Conservation (phyloP, 177 flowering plant genomes). For the Vitis hybrid region DNA sequence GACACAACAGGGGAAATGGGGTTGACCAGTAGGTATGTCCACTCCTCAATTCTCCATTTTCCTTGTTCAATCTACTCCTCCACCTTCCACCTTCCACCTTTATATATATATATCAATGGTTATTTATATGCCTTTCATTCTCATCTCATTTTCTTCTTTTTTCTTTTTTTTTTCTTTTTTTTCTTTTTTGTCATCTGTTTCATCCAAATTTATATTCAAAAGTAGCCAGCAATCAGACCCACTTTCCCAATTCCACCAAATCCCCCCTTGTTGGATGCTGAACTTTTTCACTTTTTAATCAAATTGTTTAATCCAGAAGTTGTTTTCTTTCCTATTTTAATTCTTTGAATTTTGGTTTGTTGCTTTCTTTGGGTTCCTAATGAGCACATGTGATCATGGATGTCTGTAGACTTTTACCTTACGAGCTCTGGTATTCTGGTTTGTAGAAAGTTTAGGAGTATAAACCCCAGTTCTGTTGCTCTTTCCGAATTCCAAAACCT, state of each 20-base stretch:
- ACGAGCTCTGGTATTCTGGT: not conserved
- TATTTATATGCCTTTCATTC: not conserved
- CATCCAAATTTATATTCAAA: not conserved
- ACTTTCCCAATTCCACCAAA: not conserved
- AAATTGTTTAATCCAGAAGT: not conserved
- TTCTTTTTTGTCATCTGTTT: too few species aligned
- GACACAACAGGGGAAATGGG: conserved; percentile 9
- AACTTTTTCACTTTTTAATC: too few species aligned
- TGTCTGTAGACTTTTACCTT: not conserved
- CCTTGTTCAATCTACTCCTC: not conserved
- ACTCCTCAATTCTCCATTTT: not conserved
- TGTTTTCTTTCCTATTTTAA: not conserved
- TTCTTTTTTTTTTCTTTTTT: too few species aligned
- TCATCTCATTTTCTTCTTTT: not conserved
- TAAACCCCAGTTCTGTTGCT: conserved; percentile 1
- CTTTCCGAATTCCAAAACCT: not conserved
- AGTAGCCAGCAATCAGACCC: not conserved
- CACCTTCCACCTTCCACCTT: too few species aligned
- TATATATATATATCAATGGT: not conserved
- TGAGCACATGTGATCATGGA: not conserved
- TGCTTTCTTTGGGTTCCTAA: not conserved
- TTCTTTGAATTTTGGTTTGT: not conserved
- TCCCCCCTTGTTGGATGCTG: too few species aligned
- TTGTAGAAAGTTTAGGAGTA: not conserved
- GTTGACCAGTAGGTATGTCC: conserved; percentile 27